Evolutionary conservation across 176 grass and related monocot genomes (phyloP).

Genomic region (Oryza rufipogon): DNA sequence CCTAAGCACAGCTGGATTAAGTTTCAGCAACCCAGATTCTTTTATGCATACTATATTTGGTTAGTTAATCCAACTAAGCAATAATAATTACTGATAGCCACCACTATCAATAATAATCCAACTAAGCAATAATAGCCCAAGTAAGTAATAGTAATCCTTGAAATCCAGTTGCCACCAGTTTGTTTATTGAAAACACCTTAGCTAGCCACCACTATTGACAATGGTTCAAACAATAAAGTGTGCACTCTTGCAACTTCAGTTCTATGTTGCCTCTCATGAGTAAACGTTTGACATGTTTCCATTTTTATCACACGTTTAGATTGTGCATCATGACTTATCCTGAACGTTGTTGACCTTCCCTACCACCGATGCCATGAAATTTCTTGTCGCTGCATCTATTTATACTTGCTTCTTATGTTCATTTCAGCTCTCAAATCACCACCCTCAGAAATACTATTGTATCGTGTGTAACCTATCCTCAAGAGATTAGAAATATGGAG

Average conservation of each 20-base stretch:
- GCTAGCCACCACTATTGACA: background rate
- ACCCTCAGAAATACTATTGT: background rate
- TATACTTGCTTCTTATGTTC: constrained; percentile 25
- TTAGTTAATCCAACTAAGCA: constrained; percentile 1
- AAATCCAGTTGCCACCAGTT: background rate
- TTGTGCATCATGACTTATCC: constrained; percentile 29
- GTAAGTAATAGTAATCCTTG: too few relatives aligned
- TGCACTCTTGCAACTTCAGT: constrained; percentile 30
- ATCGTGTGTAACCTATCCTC: background rate
- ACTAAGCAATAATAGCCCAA: too few relatives aligned
- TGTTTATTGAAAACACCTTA: constrained; percentile 28
- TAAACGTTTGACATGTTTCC: constrained; percentile 33
- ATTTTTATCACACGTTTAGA: constrained; percentile 37
- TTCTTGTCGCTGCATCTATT: constrained; percentile 34
- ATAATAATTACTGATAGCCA: background rate
- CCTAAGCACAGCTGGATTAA: constrained; percentile 14
- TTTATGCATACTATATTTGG: background rate
- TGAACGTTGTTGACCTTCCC: constrained; percentile 3
- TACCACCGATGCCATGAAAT: constrained; percentile 13
- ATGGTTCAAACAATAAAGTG: constrained; percentile 31
- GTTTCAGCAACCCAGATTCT: constrained; percentile 11
- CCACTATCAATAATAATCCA: too few relatives aligned
- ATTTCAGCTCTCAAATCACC: constrained; percentile 12
- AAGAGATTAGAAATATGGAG: constrained; percentile 46
- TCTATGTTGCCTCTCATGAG: constrained; percentile 21